Conservation (phyloP, 148 eudicot genomes). For the Selenicereus undatus region DNA sequence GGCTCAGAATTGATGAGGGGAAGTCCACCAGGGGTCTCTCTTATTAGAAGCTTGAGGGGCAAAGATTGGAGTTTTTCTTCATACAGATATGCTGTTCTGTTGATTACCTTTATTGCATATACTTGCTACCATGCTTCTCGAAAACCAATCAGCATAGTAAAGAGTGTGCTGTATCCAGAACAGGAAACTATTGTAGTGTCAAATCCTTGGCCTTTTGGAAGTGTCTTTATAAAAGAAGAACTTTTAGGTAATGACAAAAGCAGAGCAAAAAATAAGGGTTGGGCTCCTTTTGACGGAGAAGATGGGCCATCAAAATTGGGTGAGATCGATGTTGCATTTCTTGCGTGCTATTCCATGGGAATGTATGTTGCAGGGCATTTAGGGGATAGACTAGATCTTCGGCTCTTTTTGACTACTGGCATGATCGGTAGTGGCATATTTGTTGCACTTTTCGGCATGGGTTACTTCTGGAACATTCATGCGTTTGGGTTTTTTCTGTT, state of each 20-base stretch:
- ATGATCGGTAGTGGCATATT: conserved; percentile 95
- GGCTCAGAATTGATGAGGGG: conserved; percentile 33
- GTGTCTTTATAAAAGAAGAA: conserved; percentile 46
- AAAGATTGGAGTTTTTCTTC: conserved; percentile 66
- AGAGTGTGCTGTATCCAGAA: conserved; percentile 78
- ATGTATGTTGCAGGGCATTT: conserved; percentile 95
- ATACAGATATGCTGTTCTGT: conserved; percentile 65
- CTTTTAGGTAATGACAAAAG: conserved; percentile 13
- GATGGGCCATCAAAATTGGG: conserved; percentile 79
- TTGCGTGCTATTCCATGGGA: conserved; percentile 77
- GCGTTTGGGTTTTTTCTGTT: conserved; percentile 63
- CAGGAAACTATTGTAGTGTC: conserved; percentile 13
- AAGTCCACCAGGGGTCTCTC: conserved; percentile 62
- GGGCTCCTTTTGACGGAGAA: conserved; percentile 79
- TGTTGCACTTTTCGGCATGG: conserved; percentile 82
- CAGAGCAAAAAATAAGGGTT: conserved; percentile 38
- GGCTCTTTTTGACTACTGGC: conserved; percentile 76
- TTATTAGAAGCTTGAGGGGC: conserved; percentile 59
- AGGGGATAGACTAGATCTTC: conserved; percentile 79
- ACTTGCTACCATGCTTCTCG: conserved; percentile 90
- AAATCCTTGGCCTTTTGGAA: conserved; percentile 71
- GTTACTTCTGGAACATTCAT: conserved; percentile 77
- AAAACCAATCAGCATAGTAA: conserved; percentile 91
- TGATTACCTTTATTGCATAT: conserved; percentile 82
- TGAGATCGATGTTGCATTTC: conserved; percentile 86